A percentile compares a stretch with the other conserved stretches of the same genome.
Evolutionary conservation across 169 alveolate genomes (phyloP).

Genomic region (Theileria orientalis): DNA sequence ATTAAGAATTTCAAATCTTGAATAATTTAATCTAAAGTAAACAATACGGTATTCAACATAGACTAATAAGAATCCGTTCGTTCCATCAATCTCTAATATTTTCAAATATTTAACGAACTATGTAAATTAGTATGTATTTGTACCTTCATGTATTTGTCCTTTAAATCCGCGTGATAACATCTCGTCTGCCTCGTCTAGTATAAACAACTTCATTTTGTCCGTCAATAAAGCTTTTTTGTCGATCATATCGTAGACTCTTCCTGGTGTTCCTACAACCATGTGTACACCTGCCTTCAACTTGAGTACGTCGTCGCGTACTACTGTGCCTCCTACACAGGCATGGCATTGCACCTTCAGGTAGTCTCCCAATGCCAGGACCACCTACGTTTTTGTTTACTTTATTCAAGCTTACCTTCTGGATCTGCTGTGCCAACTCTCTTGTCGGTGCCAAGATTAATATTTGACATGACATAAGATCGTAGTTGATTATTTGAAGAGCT

Average conservation of each 20-base stretch:
- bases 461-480: constrained; percentile 87
- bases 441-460: constrained; percentile 97
- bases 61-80: too few species aligned
- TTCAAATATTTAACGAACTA: too few species aligned
- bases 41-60: too few species aligned
- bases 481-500: constrained; percentile 91
- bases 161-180: constrained; percentile 98
- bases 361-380: constrained; percentile 86
- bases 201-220: constrained; percentile 90
- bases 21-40: too few species aligned
- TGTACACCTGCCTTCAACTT: constrained; percentile 96
- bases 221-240: constrained; percentile 88
- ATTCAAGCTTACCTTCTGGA: constrained; percentile 83
- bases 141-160: constrained; percentile 87
- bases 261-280: constrained; percentile 99
- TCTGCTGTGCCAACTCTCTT: constrained; percentile 98
- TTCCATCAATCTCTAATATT: too few species aligned
- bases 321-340: constrained; percentile 99
- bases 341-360: constrained; percentile 88
- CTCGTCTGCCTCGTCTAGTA: constrained; percentile 99
- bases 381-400: constrained; percentile 24
- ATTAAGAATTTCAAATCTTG: too few species aligned
- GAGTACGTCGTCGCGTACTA: constrained; percentile 94
- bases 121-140: neutral
- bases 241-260: constrained; percentile 98